These are phyloP conservation scores for Lachnellula hyalina DNA, from an alignment of 2,329 filamentous ascomycete species.

Conservation along the genomic window DNA sequence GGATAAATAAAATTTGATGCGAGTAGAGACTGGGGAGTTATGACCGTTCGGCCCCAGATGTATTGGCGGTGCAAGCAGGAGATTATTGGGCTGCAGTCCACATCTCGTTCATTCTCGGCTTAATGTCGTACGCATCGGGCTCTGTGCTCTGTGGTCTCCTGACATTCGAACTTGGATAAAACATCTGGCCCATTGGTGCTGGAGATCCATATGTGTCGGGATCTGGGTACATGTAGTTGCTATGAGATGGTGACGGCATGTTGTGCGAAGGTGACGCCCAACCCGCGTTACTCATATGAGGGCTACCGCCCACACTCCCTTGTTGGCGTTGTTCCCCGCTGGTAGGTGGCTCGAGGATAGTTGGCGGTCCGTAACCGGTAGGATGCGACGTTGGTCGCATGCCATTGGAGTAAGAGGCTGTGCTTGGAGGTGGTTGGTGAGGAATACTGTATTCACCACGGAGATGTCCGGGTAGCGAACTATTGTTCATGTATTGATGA, in stretches of 20 bases:
- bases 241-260: slow-evolving; percentile 56
- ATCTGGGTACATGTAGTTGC: slow-evolving; percentile 75
- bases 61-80: background rate
- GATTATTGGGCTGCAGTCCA: slow-evolving; percentile 46
- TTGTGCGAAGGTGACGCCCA: slow-evolving; percentile 82
- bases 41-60: background rate
- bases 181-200: slow-evolving; percentile 57
- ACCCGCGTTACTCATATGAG: slow-evolving; percentile 67
- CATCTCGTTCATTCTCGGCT: slow-evolving; percentile 50
- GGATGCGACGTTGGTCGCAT: slow-evolving; percentile 80
- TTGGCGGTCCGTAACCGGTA: slow-evolving; percentile 72
- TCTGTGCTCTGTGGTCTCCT: slow-evolving; percentile 73
- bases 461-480: slow-evolving; percentile 76
- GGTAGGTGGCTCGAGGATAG: slow-evolving; percentile 68
- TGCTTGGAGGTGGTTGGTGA: slow-evolving; percentile 55
- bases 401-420: slow-evolving; percentile 51
- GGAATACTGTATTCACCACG: slow-evolving; percentile 52
- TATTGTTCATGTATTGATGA: slow-evolving; percentile 66
- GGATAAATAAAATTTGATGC: background rate
- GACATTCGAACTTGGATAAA: slow-evolving; percentile 64
- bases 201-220: slow-evolving; percentile 65
- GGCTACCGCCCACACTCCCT: slow-evolving; percentile 73
- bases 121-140: slow-evolving; percentile 60
- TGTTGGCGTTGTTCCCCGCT: slow-evolving; percentile 70
- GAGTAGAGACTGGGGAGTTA: background rate